phyloP scores from a whole-genome alignment of 2,329 filamentous ascomycete genomes.

The Thelonectria olida region DNA sequence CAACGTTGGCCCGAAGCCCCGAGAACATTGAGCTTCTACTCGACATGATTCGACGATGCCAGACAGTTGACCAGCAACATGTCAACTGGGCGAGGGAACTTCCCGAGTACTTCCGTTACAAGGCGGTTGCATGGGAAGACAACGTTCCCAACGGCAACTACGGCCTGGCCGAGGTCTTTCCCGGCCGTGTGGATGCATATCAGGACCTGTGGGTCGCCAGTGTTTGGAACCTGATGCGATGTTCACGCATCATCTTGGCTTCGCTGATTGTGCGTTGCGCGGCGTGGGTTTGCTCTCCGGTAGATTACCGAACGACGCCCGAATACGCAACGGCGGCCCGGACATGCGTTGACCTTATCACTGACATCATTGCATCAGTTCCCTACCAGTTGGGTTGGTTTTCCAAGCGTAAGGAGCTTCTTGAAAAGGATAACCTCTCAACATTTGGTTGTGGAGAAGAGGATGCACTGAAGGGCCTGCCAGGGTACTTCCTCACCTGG shows the following conservation, averaged over 20 bases:
- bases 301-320: conserved; percentile 70
- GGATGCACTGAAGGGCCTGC: conserved; percentile 60
- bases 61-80: conserved; percentile 62
- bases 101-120: conserved; percentile 60
- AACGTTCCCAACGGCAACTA: conserved; percentile 62
- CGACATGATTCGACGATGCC: conserved; percentile 60
- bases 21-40: conserved; percentile 61
- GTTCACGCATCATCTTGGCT: conserved; percentile 63
- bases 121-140: conserved; percentile 66
- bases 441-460: conserved; percentile 61
- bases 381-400: conserved; percentile 71
- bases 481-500: conserved; percentile 69
- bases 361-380: conserved; percentile 68
- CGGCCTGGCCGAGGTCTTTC: conserved; percentile 63
- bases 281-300: conserved; percentile 67
- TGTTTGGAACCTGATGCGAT: conserved; percentile 65
- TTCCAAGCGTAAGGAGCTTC: conserved; percentile 53
- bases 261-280: conserved; percentile 66
- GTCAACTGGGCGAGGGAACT: conserved; percentile 60
- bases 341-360: conserved; percentile 61
- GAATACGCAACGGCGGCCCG: conserved; percentile 66
- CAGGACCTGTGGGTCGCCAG: conserved; percentile 67
- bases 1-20: conserved; percentile 54
- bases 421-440: conserved; percentile 51
- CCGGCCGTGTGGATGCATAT: conserved; percentile 68